Conservation (phyloP, 331 rosid species). For the Saraca asoca region DNA sequence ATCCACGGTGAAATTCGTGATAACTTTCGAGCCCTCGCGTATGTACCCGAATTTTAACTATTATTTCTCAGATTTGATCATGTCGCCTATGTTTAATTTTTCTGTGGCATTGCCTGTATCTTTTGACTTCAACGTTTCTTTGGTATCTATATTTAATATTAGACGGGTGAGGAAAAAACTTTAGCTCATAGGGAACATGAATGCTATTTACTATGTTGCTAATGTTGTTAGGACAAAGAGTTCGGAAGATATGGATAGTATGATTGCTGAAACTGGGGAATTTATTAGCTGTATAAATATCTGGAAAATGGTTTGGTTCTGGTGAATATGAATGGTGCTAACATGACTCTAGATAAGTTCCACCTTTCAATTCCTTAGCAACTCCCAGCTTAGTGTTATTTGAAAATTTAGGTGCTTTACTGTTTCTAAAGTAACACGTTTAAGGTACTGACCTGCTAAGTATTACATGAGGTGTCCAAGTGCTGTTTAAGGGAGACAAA, state of each 20-base stretch:
- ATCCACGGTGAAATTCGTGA: conserved; percentile 96
- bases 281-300: conserved; percentile 5
- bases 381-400: conserved; percentile 4
- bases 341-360: neutral
- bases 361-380: neutral
- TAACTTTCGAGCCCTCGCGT: conserved; percentile 86
- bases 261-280: conserved; percentile 24
- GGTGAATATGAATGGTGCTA: neutral
- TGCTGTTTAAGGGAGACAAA: neutral
- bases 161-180: neutral
- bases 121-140: neutral
- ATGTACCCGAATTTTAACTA: conserved; percentile 30
- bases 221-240: no score
- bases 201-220: neutral
- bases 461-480: neutral
- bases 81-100: neutral
- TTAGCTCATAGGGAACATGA: neutral
- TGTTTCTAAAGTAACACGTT: neutral
- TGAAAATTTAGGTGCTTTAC: conserved; percentile 10
- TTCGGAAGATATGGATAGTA: neutral
- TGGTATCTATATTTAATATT: neutral
- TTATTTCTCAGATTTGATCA: conserved; percentile 5
- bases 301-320: neutral
- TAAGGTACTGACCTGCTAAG: neutral
- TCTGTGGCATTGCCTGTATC: neutral